Evolutionary conservation across 2,329 filamentous ascomycete species (phyloP).

Genomic region (Trichoderma sp.): DNA sequence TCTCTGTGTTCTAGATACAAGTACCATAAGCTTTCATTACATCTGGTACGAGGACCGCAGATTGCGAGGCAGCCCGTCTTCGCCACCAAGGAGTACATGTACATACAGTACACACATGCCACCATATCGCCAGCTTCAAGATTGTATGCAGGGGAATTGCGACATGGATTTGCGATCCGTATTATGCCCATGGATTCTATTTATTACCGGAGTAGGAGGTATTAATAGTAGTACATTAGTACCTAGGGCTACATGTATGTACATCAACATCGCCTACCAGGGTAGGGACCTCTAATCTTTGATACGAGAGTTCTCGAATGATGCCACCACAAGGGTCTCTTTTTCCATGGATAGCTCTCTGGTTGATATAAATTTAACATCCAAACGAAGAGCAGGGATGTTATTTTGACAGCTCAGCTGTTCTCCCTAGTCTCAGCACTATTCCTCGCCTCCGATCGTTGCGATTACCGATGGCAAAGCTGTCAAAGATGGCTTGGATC

Average conservation of each 20-base stretch:
- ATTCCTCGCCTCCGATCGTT: neutral
- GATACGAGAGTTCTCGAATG: neutral
- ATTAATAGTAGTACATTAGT: neutral
- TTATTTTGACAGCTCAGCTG: neutral
- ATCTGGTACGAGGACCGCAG: neutral
- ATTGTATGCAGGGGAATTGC: neutral
- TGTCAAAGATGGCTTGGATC: neutral
- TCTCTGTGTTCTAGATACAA: neutral
- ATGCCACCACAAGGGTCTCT: neutral
- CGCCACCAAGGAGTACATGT: neutral
- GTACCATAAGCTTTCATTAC: neutral
- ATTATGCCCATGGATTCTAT: neutral
- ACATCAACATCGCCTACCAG: neutral
- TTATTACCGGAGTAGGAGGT: neutral
- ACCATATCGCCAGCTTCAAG: neutral
- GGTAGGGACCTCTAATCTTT: neutral
- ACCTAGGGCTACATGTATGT: neutral
- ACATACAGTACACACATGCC: neutral
- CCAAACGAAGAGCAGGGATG: neutral
- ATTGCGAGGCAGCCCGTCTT: conserved; percentile 9
- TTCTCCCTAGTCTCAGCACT: neutral
- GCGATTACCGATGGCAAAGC: neutral
- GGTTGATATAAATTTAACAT: neutral
- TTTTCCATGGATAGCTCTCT: neutral
- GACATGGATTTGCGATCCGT: neutral